These are phyloP conservation scores for Olyra latifolia DNA, from an alignment of 176 grass and related monocot genomes.

Conservation along the genomic window DNA sequence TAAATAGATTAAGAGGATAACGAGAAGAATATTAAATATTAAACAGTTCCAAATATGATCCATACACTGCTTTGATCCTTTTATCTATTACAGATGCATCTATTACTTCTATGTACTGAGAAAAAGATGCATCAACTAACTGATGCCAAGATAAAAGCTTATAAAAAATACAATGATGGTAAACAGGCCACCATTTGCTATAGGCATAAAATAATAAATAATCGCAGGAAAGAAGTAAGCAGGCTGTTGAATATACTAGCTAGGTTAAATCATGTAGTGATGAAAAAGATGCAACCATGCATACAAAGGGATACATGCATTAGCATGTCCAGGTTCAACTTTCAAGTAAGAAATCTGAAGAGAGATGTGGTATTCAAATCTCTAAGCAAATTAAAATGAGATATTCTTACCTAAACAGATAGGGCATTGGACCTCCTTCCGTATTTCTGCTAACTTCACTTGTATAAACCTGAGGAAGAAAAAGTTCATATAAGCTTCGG, in stretches of 20 bases:
- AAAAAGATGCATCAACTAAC: constrained; percentile 3
- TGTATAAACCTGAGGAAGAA: constrained; percentile 51
- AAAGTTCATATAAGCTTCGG: constrained; percentile 35
- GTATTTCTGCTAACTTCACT: constrained; percentile 63
- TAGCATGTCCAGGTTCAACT: constrained; percentile 17
- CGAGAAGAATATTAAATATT: neutral
- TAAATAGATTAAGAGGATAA: neutral
- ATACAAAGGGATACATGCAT: neutral
- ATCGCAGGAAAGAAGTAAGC: neutral
- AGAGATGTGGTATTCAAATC: neutral
- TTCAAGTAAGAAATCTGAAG: constrained; percentile 8
- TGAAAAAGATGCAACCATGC: neutral
- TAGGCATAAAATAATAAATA: neutral
- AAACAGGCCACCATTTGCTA: neutral
- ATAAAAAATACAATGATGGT: constrained; percentile 13
- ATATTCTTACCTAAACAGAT: constrained; percentile 66
- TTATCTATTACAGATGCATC: constrained; percentile 12
- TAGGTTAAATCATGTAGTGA: constrained; percentile 16
- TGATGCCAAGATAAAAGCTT: neutral
- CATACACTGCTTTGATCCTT: neutral
- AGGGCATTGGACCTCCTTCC: constrained; percentile 71
- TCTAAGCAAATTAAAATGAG: neutral
- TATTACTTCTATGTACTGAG: neutral
- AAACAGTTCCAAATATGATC: neutral
- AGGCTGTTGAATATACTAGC: neutral